These are phyloP conservation scores for Penicillium silybi DNA, from an alignment of 495 filamentous ascomycete genomes.

Conservation along the genomic window DNA sequence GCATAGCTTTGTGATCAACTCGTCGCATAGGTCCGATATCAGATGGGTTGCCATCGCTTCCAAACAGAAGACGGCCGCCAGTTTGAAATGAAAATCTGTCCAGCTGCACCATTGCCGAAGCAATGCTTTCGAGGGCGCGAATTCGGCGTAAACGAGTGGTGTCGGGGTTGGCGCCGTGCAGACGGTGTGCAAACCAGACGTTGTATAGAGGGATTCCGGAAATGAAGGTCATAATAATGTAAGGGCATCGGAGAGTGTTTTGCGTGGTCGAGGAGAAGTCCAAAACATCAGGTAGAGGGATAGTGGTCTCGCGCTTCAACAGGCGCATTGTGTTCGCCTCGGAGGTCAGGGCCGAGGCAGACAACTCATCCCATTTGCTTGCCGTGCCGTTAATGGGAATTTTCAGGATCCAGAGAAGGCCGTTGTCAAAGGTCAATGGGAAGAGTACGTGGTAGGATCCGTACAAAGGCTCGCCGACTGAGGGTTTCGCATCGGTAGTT, in stretches of 20 bases:
- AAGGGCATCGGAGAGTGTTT: conserved; percentile 15
- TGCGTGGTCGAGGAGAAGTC: background rate
- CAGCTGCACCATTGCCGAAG: conserved; percentile 30
- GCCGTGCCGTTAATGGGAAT: conserved; percentile 20
- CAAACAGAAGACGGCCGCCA: conserved; percentile 19
- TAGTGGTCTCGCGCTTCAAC: conserved; percentile 22
- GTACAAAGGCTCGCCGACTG: conserved; percentile 3
- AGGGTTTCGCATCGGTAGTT: conserved; percentile 4
- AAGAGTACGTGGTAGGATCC: background rate
- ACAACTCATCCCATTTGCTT: conserved; percentile 16
- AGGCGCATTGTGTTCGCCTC: conserved; percentile 29
- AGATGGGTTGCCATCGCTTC: conserved; percentile 7
- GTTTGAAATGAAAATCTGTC: conserved; percentile 18
- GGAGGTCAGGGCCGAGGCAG: conserved; percentile 18
- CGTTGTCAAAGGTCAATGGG: too few species aligned
- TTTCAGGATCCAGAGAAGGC: conserved; percentile 2
- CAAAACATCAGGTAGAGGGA: conserved; percentile 30
- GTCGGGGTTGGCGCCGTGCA: background rate
- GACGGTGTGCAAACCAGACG: conserved; percentile 1
- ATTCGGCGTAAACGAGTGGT: conserved; percentile 10
- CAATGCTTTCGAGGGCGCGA: conserved; percentile 21
- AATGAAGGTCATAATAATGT: conserved; percentile 27
- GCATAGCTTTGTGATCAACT: conserved; percentile 12
- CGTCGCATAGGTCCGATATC: conserved; percentile 6
- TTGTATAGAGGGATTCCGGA: conserved; percentile 23